These are phyloP conservation scores for Trichoderma reesei DNA, from an alignment of 495 filamentous ascomycete genomes.

Conservation along the genomic window DNA sequence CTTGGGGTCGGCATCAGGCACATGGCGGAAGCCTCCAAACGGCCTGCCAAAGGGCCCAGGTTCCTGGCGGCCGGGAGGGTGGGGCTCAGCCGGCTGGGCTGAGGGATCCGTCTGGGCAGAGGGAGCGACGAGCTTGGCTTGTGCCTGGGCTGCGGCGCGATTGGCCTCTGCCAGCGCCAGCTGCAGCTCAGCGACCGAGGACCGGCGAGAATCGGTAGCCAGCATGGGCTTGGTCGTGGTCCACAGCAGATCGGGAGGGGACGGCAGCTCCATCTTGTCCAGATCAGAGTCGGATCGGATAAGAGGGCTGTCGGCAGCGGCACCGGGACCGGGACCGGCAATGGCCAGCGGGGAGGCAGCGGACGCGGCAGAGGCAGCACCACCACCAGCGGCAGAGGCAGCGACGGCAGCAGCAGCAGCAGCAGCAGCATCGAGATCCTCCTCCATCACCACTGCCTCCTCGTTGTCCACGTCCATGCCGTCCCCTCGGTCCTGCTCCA, in stretches of 20 bases:
- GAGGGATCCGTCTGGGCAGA: background rate
- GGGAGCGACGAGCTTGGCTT: background rate
- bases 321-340: too few species aligned
- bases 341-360: too few species aligned
- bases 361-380: too few species aligned
- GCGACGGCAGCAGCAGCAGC: background rate
- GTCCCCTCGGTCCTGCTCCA: slow-evolving; percentile 15
- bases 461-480: slow-evolving; percentile 4
- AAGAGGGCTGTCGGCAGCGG: slow-evolving; percentile 15
- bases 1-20: slow-evolving; percentile 17
- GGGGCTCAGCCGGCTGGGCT: slow-evolving; percentile 1
- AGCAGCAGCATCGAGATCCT: background rate
- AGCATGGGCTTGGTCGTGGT: slow-evolving; percentile 19
- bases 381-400: background rate
- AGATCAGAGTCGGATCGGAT: slow-evolving; percentile 21
- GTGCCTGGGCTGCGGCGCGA: background rate
- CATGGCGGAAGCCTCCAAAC: slow-evolving; percentile 20
- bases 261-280: slow-evolving; percentile 34
- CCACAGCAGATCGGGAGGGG: slow-evolving; percentile 35
- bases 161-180: background rate
- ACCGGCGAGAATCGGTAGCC: slow-evolving; percentile 6
- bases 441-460: background rate
- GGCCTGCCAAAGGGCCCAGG: slow-evolving; percentile 24
- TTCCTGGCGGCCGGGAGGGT: slow-evolving; percentile 12
- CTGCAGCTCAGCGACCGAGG: slow-evolving; percentile 24